phyloP scores from a whole-genome alignment of 1,139 yeast genomes.

The Geotrichum candidum region DNA sequence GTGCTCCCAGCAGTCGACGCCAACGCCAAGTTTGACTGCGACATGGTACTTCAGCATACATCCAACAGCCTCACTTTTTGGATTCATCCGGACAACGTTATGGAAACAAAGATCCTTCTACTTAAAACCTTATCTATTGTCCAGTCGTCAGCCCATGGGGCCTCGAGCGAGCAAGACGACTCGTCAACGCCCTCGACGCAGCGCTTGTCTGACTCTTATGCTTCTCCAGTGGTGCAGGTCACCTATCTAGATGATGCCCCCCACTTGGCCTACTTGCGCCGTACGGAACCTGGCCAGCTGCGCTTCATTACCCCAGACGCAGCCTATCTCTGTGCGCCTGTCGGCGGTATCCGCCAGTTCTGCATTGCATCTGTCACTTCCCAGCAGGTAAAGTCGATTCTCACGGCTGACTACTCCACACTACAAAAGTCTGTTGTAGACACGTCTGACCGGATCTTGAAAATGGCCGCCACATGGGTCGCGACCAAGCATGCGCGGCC shows the following conservation, averaged over 20 bases:
- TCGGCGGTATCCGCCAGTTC: constrained; percentile 48
- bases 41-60: constrained; percentile 31
- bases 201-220: background rate
- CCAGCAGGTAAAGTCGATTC: constrained; percentile 4
- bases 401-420: constrained; percentile 4
- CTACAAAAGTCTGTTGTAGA: constrained; percentile 26
- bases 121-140: constrained; percentile 30
- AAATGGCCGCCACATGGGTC: constrained; percentile 33
- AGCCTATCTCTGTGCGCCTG: constrained; percentile 43
- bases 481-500: constrained; percentile 9
- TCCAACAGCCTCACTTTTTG: constrained; percentile 33
- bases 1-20: background rate
- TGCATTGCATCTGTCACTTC: constrained; percentile 32
- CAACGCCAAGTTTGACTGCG: constrained; percentile 34
- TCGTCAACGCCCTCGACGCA: constrained; percentile 19
- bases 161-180: background rate
- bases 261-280: background rate
- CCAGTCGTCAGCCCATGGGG: background rate
- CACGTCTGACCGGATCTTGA: constrained; percentile 16
- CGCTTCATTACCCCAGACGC: constrained; percentile 24
- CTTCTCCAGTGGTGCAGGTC: background rate
- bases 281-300: constrained; percentile 38
- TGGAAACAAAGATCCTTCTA: constrained; percentile 36
- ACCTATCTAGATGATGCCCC: constrained; percentile 32
- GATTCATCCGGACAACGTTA: constrained; percentile 39